phyloP scores from a whole-genome alignment of 2,329 filamentous ascomycete species.

The Aureobasidium sp. region DNA sequence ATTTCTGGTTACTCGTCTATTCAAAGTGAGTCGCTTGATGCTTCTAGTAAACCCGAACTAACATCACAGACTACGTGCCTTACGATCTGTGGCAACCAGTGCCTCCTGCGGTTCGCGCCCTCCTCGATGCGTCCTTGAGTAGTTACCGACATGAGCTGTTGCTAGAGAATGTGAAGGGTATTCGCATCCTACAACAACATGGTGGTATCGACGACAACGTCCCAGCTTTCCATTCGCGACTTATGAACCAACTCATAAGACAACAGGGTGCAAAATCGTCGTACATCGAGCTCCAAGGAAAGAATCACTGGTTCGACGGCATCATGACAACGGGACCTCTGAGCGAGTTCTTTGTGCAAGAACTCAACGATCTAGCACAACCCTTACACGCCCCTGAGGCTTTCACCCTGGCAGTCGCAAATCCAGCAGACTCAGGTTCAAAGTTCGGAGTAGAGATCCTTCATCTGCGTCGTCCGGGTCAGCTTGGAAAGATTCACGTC shows the following conservation, averaged over 20 bases:
- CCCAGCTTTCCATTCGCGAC: constrained; percentile 48
- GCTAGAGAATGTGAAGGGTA: constrained; percentile 42
- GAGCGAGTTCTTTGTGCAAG: constrained; percentile 39
- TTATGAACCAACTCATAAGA: constrained; percentile 43
- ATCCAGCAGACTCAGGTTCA: constrained; percentile 45
- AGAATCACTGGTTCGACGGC: constrained; percentile 47
- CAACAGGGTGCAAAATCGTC: constrained; percentile 34
- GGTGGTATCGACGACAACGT: constrained; percentile 51
- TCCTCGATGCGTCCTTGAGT: constrained; percentile 42
- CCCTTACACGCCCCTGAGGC: constrained; percentile 19
- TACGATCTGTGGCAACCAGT: constrained; percentile 48
- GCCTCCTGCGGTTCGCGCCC: constrained; percentile 42
- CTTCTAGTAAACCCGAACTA: neutral
- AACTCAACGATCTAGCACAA: constrained; percentile 24
- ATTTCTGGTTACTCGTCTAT: constrained; percentile 52
- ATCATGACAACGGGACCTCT: constrained; percentile 46
- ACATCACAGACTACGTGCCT: constrained; percentile 44
- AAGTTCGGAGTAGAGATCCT: constrained; percentile 45
- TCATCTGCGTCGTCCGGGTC: constrained; percentile 42
- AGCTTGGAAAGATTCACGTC: constrained; percentile 43
- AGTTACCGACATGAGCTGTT: constrained; percentile 50
- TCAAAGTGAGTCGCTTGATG: constrained; percentile 33
- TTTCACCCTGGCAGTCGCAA: constrained; percentile 44
- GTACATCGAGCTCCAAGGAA: constrained; percentile 43
- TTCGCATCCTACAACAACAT: constrained; percentile 50